A percentile compares a stretch with the other conserved stretches of the same genome.
These are phyloP conservation scores for Aureobasidium lini DNA, from an alignment of 2,329 filamentous ascomycete species.

Conservation along the genomic window DNA sequence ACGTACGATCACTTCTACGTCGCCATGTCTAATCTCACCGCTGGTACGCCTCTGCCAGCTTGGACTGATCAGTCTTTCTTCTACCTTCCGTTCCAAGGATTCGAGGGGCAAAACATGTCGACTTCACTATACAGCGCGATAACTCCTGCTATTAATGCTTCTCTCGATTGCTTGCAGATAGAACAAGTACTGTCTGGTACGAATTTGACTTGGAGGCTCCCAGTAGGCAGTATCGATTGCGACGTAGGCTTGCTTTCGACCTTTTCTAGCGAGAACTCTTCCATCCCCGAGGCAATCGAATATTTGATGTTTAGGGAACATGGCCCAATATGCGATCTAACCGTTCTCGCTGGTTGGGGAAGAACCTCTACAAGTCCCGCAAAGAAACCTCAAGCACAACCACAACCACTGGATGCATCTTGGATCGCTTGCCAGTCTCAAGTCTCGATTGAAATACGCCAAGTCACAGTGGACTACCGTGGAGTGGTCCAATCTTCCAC, in stretches of 20 bases:
- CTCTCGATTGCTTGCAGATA: conserved; percentile 29
- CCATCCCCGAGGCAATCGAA: background rate
- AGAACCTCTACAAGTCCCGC: background rate
- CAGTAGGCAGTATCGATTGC: background rate
- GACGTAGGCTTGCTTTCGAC: background rate
- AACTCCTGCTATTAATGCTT: conserved; percentile 30
- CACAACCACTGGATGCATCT: background rate
- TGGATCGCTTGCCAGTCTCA: conserved; percentile 27
- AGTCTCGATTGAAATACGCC: conserved; percentile 28
- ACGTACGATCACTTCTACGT: conserved; percentile 35
- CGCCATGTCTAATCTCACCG: conserved; percentile 39
- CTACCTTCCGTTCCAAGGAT: conserved; percentile 41
- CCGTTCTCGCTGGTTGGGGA: background rate
- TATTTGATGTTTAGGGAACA: background rate
- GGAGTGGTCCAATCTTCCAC: conserved; percentile 24
- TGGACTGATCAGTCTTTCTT: conserved; percentile 43
- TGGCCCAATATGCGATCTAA: background rate
- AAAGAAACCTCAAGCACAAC: too few relatives aligned
- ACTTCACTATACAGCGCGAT: conserved; percentile 19
- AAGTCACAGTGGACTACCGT: conserved; percentile 27
- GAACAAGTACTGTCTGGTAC: conserved; percentile 14
- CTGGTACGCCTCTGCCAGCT: conserved; percentile 37
- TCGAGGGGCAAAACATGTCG: conserved; percentile 6
- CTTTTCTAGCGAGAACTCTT: background rate
- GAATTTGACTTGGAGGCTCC: background rate